Conservation (phyloP, 108 stramenopile species). For the Stephanodiscus triporus region DNA sequence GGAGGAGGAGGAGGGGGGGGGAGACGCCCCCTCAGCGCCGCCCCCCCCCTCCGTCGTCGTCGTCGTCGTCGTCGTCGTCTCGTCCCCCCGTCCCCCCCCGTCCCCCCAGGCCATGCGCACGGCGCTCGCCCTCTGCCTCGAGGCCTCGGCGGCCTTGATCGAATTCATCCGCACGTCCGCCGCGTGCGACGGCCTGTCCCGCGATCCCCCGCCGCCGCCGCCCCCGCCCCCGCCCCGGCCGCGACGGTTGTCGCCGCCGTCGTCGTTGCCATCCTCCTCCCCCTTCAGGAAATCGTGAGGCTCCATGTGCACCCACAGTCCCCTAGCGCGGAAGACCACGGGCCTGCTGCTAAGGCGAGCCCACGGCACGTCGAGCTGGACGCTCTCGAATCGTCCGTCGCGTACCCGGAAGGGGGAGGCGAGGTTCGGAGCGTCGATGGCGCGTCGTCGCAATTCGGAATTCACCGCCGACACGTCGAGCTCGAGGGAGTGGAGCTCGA, state of each 20-base stretch:
- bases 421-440: conserved; percentile 69
- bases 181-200: neutral
- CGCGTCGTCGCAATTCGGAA: conserved; percentile 67
- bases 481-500: conserved; percentile 80
- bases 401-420: conserved; percentile 72
- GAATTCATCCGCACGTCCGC: conserved; percentile 44
- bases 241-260: neutral
- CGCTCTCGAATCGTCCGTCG: conserved; percentile 62
- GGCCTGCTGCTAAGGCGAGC: conserved; percentile 64
- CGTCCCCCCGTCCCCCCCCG: neutral
- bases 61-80: neutral
- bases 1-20: conserved; percentile 48
- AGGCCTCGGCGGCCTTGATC: conserved; percentile 52
- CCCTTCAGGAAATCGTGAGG: conserved; percentile 59
- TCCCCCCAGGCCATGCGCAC: conserved; percentile 55
- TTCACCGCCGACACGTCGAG: conserved; percentile 85
- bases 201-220: neutral
- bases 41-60: neutral
- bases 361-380: conserved; percentile 89
- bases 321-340: conserved; percentile 74
- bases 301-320: conserved; percentile 63
- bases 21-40: neutral
- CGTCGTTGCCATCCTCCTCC: too few relatives aligned
- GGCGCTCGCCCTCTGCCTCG: conserved; percentile 57
- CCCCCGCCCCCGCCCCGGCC: neutral